Percentiles rank a stretch among this genome's conserved stretches.
These are phyloP conservation scores for Nitzschia palea DNA, from an alignment of 108 stramenopile genomes.

Conservation along the genomic window DNA sequence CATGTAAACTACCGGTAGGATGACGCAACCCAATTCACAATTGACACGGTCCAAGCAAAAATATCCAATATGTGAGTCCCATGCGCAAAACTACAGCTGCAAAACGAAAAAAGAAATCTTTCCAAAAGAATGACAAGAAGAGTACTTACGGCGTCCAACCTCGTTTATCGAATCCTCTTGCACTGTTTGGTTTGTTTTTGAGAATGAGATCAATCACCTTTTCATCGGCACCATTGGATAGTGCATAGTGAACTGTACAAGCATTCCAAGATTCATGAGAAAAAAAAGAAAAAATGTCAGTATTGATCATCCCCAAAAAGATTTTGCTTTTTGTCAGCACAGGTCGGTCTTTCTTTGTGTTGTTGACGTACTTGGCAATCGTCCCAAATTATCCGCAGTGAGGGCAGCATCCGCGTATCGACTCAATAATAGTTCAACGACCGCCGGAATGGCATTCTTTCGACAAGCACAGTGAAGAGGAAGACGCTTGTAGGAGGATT, in stretches of 20 bases:
- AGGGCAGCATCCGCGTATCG: constrained; percentile 51
- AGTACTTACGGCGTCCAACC: constrained; percentile 61
- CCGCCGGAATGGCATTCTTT: constrained; percentile 55
- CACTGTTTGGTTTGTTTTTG: constrained; percentile 43
- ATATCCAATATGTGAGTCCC: no score
- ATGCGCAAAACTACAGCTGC: constrained; percentile 7
- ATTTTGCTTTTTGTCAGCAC: not conserved
- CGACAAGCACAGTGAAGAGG: constrained; percentile 79
- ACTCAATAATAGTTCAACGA: constrained; percentile 48
- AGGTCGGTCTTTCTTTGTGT: not conserved
- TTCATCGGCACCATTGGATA: constrained; percentile 58
- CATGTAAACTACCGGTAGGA: constrained; percentile 69
- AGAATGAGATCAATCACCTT: constrained; percentile 51
- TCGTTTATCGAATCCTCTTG: constrained; percentile 58
- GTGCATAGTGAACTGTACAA: constrained; percentile 64
- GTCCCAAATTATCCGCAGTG: constrained; percentile 52
- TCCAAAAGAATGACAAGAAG: constrained; percentile 19
- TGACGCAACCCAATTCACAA: no score
- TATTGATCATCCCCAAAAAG: not conserved
- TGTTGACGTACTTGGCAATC: constrained; percentile 34
- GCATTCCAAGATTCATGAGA: not conserved
- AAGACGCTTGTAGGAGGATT: constrained; percentile 60
- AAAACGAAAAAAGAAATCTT: constrained; percentile 10
- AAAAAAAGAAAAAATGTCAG: not conserved
- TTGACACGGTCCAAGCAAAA: no score